Evolutionary conservation across 2,329 filamentous ascomycete genomes (phyloP), one percentile per base, ranked within the genome.

Genomic region (Pseudocercospora crystallina): DNA sequence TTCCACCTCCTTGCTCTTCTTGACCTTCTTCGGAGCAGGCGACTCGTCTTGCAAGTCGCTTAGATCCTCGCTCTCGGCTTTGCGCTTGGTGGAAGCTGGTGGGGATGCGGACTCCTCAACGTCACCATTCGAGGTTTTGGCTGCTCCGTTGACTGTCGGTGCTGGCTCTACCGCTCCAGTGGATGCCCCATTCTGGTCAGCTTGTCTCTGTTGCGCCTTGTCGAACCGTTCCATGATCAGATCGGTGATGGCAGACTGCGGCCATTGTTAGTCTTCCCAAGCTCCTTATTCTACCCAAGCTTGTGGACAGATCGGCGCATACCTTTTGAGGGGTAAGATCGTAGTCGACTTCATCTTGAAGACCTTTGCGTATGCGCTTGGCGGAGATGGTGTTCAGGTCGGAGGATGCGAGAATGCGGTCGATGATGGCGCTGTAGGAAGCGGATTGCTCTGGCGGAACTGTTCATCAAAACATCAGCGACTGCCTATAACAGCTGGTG

Each of bases 341-440:
- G 72, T 82, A 74, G 62, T 79, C 76, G 46, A 85, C 76, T 53
- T 71, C 72, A 61, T 80, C 80, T 64, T 85, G 81, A 35, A 86
- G 72, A 26, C 79, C 80, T 67, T 81, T 83, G 58, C 82, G 80
- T 67, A 86, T 84, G 60, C 77, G 76, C 71, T 86, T 86, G 53
- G 81, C 81, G 32, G 83, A 84, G 57, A 86, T 80, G 47, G 80
- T 84, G 57, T 81, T 80, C 29, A 86, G 72, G 61, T 86, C 82
- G 64, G 80, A 81, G 47, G 71, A 71, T 38, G 75, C 75, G 43
- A 86, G 73, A 60, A 86, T 85, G 30, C 74, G 72, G 67, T 86
- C 83, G 60, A 86, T 85, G 65, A 85, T 82, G 61, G 71, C 70
- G 38, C 76, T 73, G 66, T 83, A 69, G 8, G 64, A 53, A n/a